phyloP scores from a whole-genome alignment of 2,329 filamentous ascomycete genomes.

The Xylaria sp. region DNA sequence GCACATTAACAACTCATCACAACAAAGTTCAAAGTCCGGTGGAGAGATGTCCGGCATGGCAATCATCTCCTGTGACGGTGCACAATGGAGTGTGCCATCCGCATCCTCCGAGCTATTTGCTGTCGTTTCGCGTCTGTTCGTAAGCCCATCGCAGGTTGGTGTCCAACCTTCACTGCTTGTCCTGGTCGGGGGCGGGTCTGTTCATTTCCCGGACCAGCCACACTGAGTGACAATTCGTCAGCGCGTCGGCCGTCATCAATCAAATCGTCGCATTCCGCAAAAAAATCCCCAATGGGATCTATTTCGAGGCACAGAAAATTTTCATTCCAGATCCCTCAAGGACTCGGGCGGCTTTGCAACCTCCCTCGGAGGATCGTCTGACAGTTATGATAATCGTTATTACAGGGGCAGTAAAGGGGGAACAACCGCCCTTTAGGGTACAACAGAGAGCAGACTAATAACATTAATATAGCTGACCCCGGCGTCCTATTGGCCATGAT shows the following conservation, averaged over 20 bases:
- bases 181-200: conserved; percentile 32
- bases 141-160: conserved; percentile 25
- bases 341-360: conserved; percentile 23
- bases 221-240: conserved; percentile 30
- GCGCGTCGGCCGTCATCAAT: conserved; percentile 20
- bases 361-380: conserved; percentile 35
- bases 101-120: conserved; percentile 20
- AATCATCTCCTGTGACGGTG: conserved; percentile 2
- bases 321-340: conserved; percentile 23
- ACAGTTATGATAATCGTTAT: conserved; percentile 33
- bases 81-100: conserved; percentile 25
- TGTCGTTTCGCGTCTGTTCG: conserved; percentile 15
- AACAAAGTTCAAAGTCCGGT: not conserved
- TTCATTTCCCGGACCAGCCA: conserved; percentile 33
- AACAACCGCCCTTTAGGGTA: conserved; percentile 24
- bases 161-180: conserved; percentile 23
- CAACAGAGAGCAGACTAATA: conserved; percentile 33
- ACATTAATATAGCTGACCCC: conserved; percentile 30
- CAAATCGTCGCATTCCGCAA: conserved; percentile 21
- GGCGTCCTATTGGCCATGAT: conserved; percentile 32
- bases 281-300: conserved; percentile 16
- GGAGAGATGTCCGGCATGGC: conserved; percentile 1
- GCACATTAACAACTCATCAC: not conserved
- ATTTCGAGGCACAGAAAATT: conserved; percentile 32
- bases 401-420: conserved; percentile 35